Conservation (phyloP, 179 eudicot species). For the Beta macrorhiza region DNA sequence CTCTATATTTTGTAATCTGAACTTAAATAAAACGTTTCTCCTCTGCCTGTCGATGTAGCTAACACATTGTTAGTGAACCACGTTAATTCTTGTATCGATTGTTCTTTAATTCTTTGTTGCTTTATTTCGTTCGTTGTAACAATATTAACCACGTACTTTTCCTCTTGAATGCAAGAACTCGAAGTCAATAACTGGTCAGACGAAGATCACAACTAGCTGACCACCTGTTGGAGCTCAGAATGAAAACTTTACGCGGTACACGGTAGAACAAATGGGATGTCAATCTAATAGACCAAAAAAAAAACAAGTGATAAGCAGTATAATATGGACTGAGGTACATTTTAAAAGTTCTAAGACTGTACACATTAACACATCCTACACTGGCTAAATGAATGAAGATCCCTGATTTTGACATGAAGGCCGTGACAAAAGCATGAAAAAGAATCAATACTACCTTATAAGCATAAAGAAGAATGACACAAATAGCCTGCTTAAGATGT, state of each 20-base stretch:
- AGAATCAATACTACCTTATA: conserved; percentile 1
- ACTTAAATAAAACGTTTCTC: too few relatives aligned
- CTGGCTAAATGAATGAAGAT: background rate
- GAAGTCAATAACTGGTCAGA: background rate
- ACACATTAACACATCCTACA: background rate
- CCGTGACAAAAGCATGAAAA: background rate
- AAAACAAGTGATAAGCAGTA: background rate
- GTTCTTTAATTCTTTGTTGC: too few relatives aligned
- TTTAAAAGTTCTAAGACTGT: background rate
- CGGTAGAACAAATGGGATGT: background rate
- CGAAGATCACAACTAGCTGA: background rate
- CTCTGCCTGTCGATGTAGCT: too few relatives aligned
- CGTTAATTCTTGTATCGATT: too few relatives aligned
- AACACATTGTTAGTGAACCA: too few relatives aligned
- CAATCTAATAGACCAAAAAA: background rate
- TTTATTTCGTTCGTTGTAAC: too few relatives aligned
- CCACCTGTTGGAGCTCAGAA: background rate
- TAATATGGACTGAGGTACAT: background rate
- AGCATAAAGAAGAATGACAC: background rate
- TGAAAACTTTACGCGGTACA: background rate
- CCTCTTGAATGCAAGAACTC: background rate
- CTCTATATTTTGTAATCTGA: too few relatives aligned
- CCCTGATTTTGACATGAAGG: conserved; percentile 2
- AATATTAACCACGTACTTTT: background rate
- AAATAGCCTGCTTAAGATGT: background rate